phyloP scores from a whole-genome alignment of 441 rosid species.

The Pelargonium exstipulatum region DNA sequence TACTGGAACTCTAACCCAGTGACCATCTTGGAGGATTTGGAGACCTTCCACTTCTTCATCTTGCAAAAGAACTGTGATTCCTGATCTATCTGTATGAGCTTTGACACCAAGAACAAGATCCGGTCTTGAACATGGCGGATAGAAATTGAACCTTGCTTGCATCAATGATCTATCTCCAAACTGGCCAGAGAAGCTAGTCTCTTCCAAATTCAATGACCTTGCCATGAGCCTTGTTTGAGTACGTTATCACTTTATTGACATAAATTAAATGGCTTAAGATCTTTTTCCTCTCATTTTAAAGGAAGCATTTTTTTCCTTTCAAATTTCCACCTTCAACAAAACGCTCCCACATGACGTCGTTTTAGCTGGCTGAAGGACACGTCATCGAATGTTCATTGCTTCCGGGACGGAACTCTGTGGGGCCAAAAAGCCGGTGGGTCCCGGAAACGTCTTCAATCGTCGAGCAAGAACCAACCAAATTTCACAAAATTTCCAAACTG shows the following conservation, averaged over 20 bases:
- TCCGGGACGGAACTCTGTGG: neutral
- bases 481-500: neutral
- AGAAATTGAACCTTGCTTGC: conserved; percentile 25
- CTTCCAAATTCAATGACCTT: conserved; percentile 27
- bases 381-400: neutral
- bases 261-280: no score
- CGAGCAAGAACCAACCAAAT: neutral
- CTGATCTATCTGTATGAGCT: conserved; percentile 32
- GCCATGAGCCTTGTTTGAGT: conserved; percentile 24
- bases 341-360: neutral
- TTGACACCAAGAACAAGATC: conserved; percentile 31
- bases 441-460: neutral
- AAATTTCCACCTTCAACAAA: no score
- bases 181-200: conserved; percentile 22
- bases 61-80: conserved; percentile 29
- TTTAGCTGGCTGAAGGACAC: neutral
- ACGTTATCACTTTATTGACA: no score
- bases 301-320: no score
- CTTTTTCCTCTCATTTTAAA: no score
- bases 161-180: conserved; percentile 22
- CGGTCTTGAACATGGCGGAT: conserved; percentile 31
- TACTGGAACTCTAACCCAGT: conserved; percentile 25
- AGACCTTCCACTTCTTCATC: conserved; percentile 32
- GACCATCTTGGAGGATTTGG: conserved; percentile 18
- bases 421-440: neutral